These are phyloP conservation scores for Escovopsis sp. DNA, from an alignment of 2,329 filamentous ascomycete species.

Conservation along the genomic window DNA sequence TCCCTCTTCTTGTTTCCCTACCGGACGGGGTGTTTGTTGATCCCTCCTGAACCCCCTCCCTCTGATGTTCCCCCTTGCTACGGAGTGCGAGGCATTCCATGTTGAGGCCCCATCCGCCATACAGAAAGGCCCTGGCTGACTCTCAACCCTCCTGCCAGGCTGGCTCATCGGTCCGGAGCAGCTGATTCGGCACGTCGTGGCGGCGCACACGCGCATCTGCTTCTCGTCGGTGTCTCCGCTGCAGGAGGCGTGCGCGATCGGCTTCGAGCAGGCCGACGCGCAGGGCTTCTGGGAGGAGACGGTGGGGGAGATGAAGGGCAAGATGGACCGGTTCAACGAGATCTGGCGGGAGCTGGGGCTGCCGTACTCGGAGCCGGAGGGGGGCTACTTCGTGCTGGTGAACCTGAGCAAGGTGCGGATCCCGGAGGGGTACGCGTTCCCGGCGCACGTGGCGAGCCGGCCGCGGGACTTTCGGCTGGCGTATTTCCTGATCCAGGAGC, in stretches of 20 bases:
- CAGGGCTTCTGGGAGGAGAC: conserved; percentile 78
- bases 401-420: conserved; percentile 82
- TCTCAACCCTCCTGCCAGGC: conserved; percentile 25
- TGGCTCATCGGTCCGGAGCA: conserved; percentile 86
- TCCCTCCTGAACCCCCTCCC: too few relatives aligned
- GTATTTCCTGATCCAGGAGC: conserved; percentile 94
- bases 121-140: neutral
- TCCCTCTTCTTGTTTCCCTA: too few relatives aligned
- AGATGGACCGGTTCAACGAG: conserved; percentile 75
- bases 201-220: conserved; percentile 91
- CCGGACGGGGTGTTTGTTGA: too few relatives aligned
- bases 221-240: conserved; percentile 86
- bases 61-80: too few relatives aligned
- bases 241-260: conserved; percentile 86
- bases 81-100: too few relatives aligned
- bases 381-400: conserved; percentile 92
- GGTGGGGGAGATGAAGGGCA: conserved; percentile 74
- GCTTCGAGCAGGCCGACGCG: conserved; percentile 78
- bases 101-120: neutral
- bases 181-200: conserved; percentile 79
- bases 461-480: conserved; percentile 87
- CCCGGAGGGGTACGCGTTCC: conserved; percentile 75
- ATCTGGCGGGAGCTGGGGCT: conserved; percentile 61
- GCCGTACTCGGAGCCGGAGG: conserved; percentile 83
- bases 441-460: conserved; percentile 68